Conservation (phyloP, 1,284 basidiomycete species). For the Leccinum subspadiceum region DNA sequence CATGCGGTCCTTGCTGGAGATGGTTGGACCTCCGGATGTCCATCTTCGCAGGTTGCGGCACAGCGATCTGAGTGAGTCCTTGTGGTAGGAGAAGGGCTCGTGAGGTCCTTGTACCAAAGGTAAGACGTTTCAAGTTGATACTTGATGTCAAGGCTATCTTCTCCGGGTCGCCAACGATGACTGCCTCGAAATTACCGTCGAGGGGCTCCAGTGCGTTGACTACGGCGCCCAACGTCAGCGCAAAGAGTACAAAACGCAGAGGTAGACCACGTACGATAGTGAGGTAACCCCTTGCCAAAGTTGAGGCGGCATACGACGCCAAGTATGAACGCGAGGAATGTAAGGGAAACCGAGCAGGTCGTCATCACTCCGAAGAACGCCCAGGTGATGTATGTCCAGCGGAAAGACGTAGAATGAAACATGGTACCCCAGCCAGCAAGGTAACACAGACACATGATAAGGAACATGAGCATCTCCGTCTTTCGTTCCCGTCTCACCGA, state of each 20-base stretch:
- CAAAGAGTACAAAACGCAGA: neutral
- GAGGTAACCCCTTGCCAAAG: conserved; percentile 70
- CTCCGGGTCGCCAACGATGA: conserved; percentile 45
- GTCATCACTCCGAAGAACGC: conserved; percentile 69
- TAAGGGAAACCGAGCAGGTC: conserved; percentile 55
- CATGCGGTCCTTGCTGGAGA: neutral
- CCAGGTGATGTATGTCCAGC: conserved; percentile 75
- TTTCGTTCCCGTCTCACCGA: conserved; percentile 65
- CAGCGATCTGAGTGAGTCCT: conserved; percentile 27
- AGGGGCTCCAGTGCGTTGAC: conserved; percentile 57
- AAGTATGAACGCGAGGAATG: conserved; percentile 37
- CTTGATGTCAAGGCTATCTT: conserved; percentile 66
- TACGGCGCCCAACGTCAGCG: conserved; percentile 25
- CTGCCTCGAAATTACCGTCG: conserved; percentile 43
- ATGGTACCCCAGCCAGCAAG: conserved; percentile 67
- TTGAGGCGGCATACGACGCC: conserved; percentile 68
- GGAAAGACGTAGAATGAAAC: conserved; percentile 70
- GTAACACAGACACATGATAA: conserved; percentile 57
- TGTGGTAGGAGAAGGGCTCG: neutral
- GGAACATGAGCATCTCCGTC: conserved; percentile 58
- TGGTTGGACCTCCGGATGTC: neutral
- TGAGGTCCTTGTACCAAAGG: neutral
- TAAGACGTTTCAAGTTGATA: conserved; percentile 37
- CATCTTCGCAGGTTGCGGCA: conserved; percentile 27
- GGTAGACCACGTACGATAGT: conserved; percentile 52